Conservation (phyloP, 148 eudicot species). For the Gaultheria prostrata region DNA sequence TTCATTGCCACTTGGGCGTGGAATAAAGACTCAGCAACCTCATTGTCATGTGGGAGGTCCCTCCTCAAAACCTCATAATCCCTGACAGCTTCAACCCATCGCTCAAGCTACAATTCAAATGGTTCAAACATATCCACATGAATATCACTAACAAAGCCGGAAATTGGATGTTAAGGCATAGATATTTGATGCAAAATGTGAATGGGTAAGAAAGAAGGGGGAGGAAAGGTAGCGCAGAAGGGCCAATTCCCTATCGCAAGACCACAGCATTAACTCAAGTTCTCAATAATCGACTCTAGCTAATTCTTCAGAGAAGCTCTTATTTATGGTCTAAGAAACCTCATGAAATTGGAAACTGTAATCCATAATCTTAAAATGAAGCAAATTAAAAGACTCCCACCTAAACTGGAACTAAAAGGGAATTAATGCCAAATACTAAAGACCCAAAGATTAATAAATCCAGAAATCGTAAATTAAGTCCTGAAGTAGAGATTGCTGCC, state of each 20-base stretch:
- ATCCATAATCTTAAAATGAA: not conserved
- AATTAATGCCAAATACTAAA: not conserved
- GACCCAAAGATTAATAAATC: not conserved
- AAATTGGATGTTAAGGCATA: no score
- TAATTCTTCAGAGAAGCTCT: not conserved
- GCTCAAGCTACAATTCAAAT: constrained; percentile 60
- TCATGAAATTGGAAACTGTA: not conserved
- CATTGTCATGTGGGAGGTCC: constrained; percentile 64
- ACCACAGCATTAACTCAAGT: not conserved
- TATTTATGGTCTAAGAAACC: not conserved
- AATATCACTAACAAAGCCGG: not conserved
- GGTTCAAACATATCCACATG: not conserved
- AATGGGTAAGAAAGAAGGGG: not conserved
- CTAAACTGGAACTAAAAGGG: not conserved
- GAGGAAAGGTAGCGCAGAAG: not conserved
- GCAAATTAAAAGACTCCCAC: not conserved
- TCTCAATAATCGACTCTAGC: not conserved
- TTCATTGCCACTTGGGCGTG: constrained; percentile 81
- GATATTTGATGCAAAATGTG: not conserved
- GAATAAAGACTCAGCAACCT: constrained; percentile 78
- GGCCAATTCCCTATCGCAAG: not conserved
- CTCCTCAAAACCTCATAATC: constrained; percentile 77
- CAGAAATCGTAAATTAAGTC: not conserved
- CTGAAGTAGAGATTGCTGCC: not conserved
- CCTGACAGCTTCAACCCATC: constrained; percentile 79